Evolutionary conservation across 495 filamentous ascomycete genomes (phyloP).

Genomic region (Hypomontagnella monticulosa): DNA sequence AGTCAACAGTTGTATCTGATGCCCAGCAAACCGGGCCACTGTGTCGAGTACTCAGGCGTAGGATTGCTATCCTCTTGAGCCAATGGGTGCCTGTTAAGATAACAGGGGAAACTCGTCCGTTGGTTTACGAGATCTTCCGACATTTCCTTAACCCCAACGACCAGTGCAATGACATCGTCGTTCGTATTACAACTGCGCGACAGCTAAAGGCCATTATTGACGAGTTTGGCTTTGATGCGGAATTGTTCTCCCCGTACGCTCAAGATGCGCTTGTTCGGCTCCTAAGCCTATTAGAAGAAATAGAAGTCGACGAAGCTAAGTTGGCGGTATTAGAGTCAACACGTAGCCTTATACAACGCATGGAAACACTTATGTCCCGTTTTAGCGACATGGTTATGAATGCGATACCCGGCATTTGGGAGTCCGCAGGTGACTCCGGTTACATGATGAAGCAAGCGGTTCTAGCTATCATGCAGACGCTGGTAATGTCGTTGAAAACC

Average conservation of each 20-base stretch:
- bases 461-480: conserved; percentile 78
- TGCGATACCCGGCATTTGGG: conserved; percentile 86
- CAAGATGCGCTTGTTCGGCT: conserved; percentile 72
- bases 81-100: conserved; percentile 87
- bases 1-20: conserved; percentile 77
- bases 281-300: conserved; percentile 79
- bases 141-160: conserved; percentile 84
- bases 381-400: conserved; percentile 84
- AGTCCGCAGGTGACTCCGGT: conserved; percentile 79
- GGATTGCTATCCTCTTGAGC: conserved; percentile 86
- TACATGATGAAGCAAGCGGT: conserved; percentile 89
- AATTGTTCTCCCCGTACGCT: conserved; percentile 77
- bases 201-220: conserved; percentile 82
- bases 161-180: conserved; percentile 85
- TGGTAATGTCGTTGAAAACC: conserved; percentile 80
- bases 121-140: conserved; percentile 90
- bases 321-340: conserved; percentile 87
- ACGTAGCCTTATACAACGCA: conserved; percentile 76
- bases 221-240: conserved; percentile 79
- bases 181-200: conserved; percentile 88
- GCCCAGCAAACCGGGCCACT: conserved; percentile 77
- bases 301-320: conserved; percentile 86
- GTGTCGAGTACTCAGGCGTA: conserved; percentile 86
- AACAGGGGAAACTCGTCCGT: conserved; percentile 66
- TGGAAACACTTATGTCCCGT: conserved; percentile 77